phyloP scores from a whole-genome alignment of 169 alveolate species.

The Miamiensis avidus region DNA sequence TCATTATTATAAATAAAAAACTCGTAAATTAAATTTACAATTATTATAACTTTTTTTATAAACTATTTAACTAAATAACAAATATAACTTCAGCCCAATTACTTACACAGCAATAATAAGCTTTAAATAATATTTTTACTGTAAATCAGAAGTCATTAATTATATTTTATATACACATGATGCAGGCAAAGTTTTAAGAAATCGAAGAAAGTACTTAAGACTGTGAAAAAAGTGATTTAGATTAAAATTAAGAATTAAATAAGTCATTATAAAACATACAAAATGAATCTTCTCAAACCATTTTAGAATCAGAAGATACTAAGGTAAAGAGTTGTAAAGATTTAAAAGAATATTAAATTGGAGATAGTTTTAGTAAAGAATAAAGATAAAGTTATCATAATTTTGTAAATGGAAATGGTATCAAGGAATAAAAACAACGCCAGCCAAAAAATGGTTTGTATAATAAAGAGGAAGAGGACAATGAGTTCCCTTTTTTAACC shows the following conservation, averaged over 20 bases:
- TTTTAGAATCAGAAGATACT: too few relatives aligned
- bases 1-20: too few relatives aligned
- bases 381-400: too few relatives aligned
- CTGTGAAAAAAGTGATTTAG: not conserved
- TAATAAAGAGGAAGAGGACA: not conserved
- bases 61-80: too few relatives aligned
- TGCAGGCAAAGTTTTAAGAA: not conserved
- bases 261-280: too few relatives aligned
- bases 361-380: too few relatives aligned
- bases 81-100: not conserved
- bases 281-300: not conserved
- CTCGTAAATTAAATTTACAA: too few relatives aligned
- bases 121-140: too few relatives aligned
- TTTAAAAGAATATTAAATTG: not conserved
- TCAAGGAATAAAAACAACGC: not conserved
- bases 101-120: not conserved
- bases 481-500: not conserved
- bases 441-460: too few relatives aligned
- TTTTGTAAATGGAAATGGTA: not conserved
- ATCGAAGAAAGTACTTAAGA: not conserved
- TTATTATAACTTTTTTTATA: too few relatives aligned
- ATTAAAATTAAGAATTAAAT: too few relatives aligned
- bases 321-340: not conserved
- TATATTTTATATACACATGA: not conserved
- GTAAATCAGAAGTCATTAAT: not conserved